phyloP scores from a whole-genome alignment of 441 rosid genomes.

The Erodium trifolium region DNA sequence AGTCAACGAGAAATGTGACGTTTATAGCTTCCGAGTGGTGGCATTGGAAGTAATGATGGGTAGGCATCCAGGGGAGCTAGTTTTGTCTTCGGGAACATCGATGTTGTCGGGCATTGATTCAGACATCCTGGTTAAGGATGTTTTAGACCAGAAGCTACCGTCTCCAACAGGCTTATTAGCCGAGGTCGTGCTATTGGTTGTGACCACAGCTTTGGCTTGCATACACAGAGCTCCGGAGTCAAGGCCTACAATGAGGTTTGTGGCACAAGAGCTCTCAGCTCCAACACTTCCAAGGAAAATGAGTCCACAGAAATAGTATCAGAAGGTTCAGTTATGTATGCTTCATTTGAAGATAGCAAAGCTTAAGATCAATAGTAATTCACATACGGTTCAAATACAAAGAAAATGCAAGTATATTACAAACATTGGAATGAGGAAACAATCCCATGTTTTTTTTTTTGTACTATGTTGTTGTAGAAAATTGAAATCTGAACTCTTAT shows the following conservation, averaged over 20 bases:
- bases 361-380: not conserved
- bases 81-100: slow-evolving; percentile 16
- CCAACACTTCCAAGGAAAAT: not conserved
- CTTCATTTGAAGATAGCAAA: not conserved
- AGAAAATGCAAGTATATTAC: not conserved
- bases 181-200: slow-evolving; percentile 31
- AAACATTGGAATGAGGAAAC: not conserved
- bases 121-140: slow-evolving; percentile 28
- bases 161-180: slow-evolving; percentile 35
- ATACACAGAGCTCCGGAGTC: slow-evolving; percentile 26
- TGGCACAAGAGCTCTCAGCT: slow-evolving; percentile 47
- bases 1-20: slow-evolving; percentile 48
- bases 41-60: slow-evolving; percentile 55
- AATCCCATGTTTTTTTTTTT: not conserved
- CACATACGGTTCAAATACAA: not conserved
- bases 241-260: slow-evolving; percentile 46
- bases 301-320: no score
- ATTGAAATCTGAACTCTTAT: not conserved
- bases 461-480: not conserved
- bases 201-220: slow-evolving; percentile 40
- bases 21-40: slow-evolving; percentile 55
- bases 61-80: slow-evolving; percentile 51
- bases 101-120: slow-evolving; percentile 10
- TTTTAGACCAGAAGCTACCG: slow-evolving; percentile 38
- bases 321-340: no score